These are phyloP conservation scores for Candida bentonensis DNA, from an alignment of 805 yeast species.

Conservation along the genomic window DNA sequence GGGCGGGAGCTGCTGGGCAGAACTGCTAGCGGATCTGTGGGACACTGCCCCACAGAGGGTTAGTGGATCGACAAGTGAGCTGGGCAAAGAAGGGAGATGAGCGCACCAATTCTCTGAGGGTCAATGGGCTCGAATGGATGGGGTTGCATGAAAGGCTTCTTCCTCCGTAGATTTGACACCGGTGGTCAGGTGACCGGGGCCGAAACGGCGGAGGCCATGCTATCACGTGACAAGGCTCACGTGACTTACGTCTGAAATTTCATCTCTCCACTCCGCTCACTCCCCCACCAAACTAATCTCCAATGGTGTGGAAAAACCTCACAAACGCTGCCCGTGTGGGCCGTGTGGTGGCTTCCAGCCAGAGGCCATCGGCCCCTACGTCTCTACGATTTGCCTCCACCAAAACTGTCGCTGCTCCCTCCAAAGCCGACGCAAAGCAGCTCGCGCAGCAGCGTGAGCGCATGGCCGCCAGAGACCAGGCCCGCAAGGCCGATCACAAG, in stretches of 20 bases:
- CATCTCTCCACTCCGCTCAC: neutral
- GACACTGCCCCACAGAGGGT: too few species aligned
- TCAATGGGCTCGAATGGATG: too few species aligned
- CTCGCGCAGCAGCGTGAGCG: conserved; percentile 21
- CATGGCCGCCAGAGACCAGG: conserved; percentile 17
- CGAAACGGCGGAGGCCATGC: too few species aligned
- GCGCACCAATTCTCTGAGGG: too few species aligned
- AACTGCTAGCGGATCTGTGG: too few species aligned
- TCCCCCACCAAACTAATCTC: neutral
- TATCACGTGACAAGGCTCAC: too few species aligned
- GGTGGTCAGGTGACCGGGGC: too few species aligned
- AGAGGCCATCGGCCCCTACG: neutral
- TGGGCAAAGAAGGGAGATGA: too few species aligned
- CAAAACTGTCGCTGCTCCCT: neutral
- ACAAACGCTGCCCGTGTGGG: neutral
- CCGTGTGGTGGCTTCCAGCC: neutral
- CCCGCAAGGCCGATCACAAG: conserved; percentile 15
- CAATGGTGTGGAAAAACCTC: neutral
- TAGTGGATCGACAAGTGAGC: too few species aligned
- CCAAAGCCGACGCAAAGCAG: conserved; percentile 20
- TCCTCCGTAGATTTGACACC: too few species aligned
- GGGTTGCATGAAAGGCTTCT: too few species aligned
- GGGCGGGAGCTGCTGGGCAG: too few species aligned
- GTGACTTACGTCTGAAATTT: neutral
- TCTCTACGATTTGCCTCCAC: neutral